Evolutionary conservation across 1,284 basidiomycete genomes (phyloP).

Genomic region (Ustilago tritici): DNA sequence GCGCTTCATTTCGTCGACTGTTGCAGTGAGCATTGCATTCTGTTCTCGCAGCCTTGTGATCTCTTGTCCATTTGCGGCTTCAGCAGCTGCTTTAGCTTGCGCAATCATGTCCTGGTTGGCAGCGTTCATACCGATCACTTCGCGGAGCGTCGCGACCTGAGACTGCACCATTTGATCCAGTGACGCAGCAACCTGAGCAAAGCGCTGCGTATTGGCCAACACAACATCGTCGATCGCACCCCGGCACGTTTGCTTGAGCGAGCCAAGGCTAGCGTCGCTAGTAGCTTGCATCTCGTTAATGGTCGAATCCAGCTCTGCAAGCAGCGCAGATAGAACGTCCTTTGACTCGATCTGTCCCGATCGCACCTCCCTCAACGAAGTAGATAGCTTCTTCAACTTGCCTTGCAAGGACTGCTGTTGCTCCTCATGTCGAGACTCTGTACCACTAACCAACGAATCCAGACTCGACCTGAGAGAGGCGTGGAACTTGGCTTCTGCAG

Average conservation of each 20-base stretch:
- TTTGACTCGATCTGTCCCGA: constrained; percentile 70
- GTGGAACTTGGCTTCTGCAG: constrained; percentile 74
- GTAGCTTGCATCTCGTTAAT: constrained; percentile 75
- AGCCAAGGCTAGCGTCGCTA: constrained; percentile 73
- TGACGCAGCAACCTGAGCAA: constrained; percentile 65
- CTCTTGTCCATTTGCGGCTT: constrained; percentile 74
- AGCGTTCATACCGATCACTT: constrained; percentile 75
- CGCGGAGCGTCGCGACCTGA: constrained; percentile 76
- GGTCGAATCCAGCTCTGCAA: constrained; percentile 76
- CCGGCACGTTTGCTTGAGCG: constrained; percentile 68
- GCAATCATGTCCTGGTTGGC: constrained; percentile 53
- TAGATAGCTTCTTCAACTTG: constrained; percentile 28
- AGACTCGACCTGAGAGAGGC: constrained; percentile 71
- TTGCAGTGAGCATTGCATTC: constrained; percentile 77
- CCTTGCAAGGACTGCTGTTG: constrained; percentile 72
- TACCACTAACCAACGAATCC: constrained; percentile 68
- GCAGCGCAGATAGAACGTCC: constrained; percentile 73
- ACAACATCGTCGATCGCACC: constrained; percentile 69
- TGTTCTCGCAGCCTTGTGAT: constrained; percentile 78
- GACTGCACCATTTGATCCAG: constrained; percentile 71
- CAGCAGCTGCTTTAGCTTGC: constrained; percentile 74
- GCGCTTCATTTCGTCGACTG: constrained; percentile 78
- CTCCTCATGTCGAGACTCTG: constrained; percentile 75
- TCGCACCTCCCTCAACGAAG: constrained; percentile 32
- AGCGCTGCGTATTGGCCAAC: constrained; percentile 29